Base-by-base conservation (phyloP, 768 basidiomycete species). In the Multifurca ochricompacta region DNA sequence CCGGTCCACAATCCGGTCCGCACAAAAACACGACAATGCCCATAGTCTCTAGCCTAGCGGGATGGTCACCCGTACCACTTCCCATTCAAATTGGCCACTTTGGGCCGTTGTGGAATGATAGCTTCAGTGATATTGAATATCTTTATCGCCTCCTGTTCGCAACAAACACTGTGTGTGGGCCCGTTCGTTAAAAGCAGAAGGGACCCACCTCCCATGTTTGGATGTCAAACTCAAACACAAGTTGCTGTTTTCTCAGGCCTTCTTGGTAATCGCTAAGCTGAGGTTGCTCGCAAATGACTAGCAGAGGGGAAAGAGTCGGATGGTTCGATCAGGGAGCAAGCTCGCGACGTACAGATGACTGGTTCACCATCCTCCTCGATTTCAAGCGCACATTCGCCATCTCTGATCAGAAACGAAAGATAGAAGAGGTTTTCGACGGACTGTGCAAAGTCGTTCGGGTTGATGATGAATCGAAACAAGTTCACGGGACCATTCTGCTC, bases 371-470 rank as follows among this genome's bases (percentile, higher is more conserved):
- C 74, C 7, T 80, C 73, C 30, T 77, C 72, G 6, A 78, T 76
- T 59, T 91, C 85, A 27, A 90, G 73, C 10, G 85, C 84, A 54
- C 83, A 89, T 63, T 81, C 79, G 2, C 87, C 91, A 59, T 94
- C 89, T 28, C 87, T 79, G 42, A 96, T 87, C 58, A 96, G 76
- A 71, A 99, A 98, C 0, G 91, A 91, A 2, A 95, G 76, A 64
- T 96, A 93, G 67, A 99, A 98, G 21, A 95, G 74, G 66, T 99
- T 99, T 70, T 99, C 96, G 13, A 98, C 91, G 0, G 89, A 91
- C 66, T 99, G 95, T 0, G 85, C 87, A 65, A 91, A 99, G 63
- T 87, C 83, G 27, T 84, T 69, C 11, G 96, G 96, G 65, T 99
- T 95, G 59, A 96, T 74, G 49, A 97, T 76, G 64, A 97, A 87